Base-by-base conservation (phyloP, 306 rosid species). In the Chamaecrista fasciculata region DNA sequence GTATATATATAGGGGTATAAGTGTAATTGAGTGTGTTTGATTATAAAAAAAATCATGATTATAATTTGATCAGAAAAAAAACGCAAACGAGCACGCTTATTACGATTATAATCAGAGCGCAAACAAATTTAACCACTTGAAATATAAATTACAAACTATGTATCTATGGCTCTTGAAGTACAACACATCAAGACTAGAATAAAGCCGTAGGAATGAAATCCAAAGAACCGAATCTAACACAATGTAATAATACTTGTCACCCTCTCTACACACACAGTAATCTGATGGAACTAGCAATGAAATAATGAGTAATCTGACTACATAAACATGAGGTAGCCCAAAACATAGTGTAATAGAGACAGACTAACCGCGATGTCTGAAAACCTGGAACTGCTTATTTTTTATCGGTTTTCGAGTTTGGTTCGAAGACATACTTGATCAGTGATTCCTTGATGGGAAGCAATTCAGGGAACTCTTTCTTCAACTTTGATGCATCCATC, bases 401-500 rank as follows among this genome's bases (percentile, higher is more conserved):
- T 43, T 73, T 78, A 25, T 58, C 70, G 10, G 52, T 76, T 74
- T 83, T 89, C 87, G 84, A 83, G 94, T 89, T 89, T 57, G 82
- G 90, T 79, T 85, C 89, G 43, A 88, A 91, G 58, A 91, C 96
- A 11, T 74, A 79, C 83, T 84, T 88, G 44, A 86, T 70, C 78
- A 91, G 84, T 1, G 96, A 84, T 61, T 91, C 97, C 84, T 84
- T 91, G 76, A 91, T 86, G 72, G 93, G 23, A 46, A 91, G 96
- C 76, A 91, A 6, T 78, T 91, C 96, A 0, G 96, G 97, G 76
- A 91, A 91, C 88, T 91, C 96, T 6, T 67, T 74, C 72, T 85
- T 86, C 87, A 91, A 69, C 75, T 91, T 91, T 26, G 91, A 76
- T n/a, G 85, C 89, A 61, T 91, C 97, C 96, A 91, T 75, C 80